These are phyloP conservation scores for Castanopsis chinensis DNA, from an alignment of 306 rosid species.

Conservation along the genomic window DNA sequence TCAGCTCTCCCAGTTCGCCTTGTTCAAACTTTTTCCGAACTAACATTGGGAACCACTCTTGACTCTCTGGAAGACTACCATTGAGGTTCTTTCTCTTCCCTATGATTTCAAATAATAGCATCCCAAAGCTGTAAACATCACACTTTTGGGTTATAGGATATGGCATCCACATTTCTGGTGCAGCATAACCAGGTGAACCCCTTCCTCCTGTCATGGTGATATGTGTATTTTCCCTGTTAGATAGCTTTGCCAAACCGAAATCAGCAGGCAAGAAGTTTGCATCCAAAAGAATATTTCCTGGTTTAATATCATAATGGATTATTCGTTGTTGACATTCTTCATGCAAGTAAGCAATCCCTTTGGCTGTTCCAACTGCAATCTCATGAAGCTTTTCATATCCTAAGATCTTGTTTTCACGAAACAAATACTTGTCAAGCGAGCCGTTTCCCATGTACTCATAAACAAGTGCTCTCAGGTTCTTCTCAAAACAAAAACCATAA, in stretches of 20 bases:
- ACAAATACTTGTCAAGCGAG: slow-evolving; percentile 44
- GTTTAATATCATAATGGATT: slow-evolving; percentile 58
- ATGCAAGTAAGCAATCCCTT: slow-evolving; percentile 45
- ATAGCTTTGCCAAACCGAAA: slow-evolving; percentile 53
- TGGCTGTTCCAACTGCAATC: slow-evolving; percentile 48
- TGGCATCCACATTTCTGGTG: slow-evolving; percentile 53
- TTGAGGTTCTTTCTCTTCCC: slow-evolving; percentile 48
- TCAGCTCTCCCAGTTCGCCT: slow-evolving; percentile 20
- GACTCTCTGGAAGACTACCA: slow-evolving; percentile 15
- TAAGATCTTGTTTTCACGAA: slow-evolving; percentile 23
- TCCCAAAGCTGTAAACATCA: slow-evolving; percentile 57
- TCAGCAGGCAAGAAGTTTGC: slow-evolving; percentile 40
- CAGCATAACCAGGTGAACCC: slow-evolving; percentile 56
- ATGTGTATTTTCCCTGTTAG: slow-evolving; percentile 38
- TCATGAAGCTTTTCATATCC: slow-evolving; percentile 41
- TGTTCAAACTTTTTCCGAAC: slow-evolving; percentile 35
- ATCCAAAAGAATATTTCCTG: slow-evolving; percentile 50
- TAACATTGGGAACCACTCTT: slow-evolving; percentile 51
- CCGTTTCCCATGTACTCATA: slow-evolving; percentile 50
- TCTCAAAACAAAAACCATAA: slow-evolving; percentile 46
- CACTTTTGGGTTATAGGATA: slow-evolving; percentile 47
- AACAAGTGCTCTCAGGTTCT: slow-evolving; percentile 39
- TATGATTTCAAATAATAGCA: slow-evolving; percentile 43
- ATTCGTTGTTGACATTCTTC: slow-evolving; percentile 51
- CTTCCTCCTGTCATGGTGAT: slow-evolving; percentile 41